phyloP scores from a whole-genome alignment of 2,329 filamentous ascomycete species.

The Colletotrichum acutatum region DNA sequence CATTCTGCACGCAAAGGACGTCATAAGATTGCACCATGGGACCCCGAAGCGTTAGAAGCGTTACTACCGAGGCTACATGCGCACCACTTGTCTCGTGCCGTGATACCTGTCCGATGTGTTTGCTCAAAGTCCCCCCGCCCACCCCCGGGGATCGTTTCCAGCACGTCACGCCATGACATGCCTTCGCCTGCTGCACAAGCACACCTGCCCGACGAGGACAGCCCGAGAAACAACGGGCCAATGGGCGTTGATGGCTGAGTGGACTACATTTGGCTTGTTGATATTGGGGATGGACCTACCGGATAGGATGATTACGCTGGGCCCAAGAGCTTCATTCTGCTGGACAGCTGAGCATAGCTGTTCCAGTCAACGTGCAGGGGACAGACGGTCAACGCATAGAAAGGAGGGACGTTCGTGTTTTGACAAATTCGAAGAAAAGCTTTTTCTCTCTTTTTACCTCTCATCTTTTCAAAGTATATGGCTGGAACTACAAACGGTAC shows the following conservation, averaged over 20 bases:
- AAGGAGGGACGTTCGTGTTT: background rate
- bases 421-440: slow-evolving; percentile 6
- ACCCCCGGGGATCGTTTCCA: background rate
- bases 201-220: slow-evolving; percentile 27
- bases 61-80: background rate
- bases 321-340: background rate
- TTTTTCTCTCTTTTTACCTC: slow-evolving; percentile 15
- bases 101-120: background rate
- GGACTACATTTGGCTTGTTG: background rate
- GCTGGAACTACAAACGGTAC: slow-evolving; percentile 8
- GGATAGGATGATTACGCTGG: background rate
- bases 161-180: background rate
- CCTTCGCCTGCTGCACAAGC: slow-evolving; percentile 16
- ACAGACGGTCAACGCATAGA: too few relatives aligned
- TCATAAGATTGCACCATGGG: background rate
- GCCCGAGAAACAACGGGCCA: slow-evolving; percentile 18
- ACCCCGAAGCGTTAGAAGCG: background rate
- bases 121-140: background rate
- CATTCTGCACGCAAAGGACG: background rate
- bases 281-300: background rate
- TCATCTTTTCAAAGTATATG: slow-evolving; percentile 14
- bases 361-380: too few relatives aligned
- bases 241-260: background rate
- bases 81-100: background rate
- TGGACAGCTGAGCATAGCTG: background rate